Percentiles rank a stretch among this genome's conserved stretches.
Evolutionary conservation across 768 basidiomycete genomes (phyloP).

Genomic region (Leccinum incarnatum): DNA sequence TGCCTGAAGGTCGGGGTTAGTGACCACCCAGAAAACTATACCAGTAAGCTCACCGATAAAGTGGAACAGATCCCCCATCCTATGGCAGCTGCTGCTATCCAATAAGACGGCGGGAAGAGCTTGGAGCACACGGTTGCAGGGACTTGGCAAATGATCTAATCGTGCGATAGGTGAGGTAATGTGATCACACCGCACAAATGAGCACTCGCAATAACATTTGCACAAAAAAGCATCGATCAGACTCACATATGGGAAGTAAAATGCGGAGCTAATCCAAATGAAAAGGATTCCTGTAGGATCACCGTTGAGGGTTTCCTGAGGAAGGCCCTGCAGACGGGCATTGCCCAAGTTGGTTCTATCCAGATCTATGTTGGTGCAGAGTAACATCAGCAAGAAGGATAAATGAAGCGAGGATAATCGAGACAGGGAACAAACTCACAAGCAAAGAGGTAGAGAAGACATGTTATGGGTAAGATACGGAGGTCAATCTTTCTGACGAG

Average conservation of each 20-base stretch:
- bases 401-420: neutral
- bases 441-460: constrained; percentile 71
- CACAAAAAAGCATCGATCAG: neutral
- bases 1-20: constrained; percentile 40
- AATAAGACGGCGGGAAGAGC: constrained; percentile 62
- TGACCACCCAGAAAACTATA: neutral
- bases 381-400: constrained; percentile 1
- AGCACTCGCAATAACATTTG: neutral
- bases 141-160: constrained; percentile 65
- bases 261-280: constrained; percentile 73
- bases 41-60: constrained; percentile 50
- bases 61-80: constrained; percentile 80
- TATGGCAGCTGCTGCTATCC: constrained; percentile 61
- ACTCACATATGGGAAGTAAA: constrained; percentile 76
- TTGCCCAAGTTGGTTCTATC: constrained; percentile 80
- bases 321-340: constrained; percentile 72
- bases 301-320: constrained; percentile 60
- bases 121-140: constrained; percentile 68
- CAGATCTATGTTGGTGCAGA: constrained; percentile 36
- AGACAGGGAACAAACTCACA: constrained; percentile 43
- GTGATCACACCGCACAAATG: neutral
- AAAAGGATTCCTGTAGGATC: constrained; percentile 64
- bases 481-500: constrained; percentile 39
- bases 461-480: constrained; percentile 50
- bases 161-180: neutral